A percentile compares a stretch with the other conserved stretches of the same genome.
Evolutionary conservation across 2,329 filamentous ascomycete species (phyloP).

Genomic region (Cadophora sp.): DNA sequence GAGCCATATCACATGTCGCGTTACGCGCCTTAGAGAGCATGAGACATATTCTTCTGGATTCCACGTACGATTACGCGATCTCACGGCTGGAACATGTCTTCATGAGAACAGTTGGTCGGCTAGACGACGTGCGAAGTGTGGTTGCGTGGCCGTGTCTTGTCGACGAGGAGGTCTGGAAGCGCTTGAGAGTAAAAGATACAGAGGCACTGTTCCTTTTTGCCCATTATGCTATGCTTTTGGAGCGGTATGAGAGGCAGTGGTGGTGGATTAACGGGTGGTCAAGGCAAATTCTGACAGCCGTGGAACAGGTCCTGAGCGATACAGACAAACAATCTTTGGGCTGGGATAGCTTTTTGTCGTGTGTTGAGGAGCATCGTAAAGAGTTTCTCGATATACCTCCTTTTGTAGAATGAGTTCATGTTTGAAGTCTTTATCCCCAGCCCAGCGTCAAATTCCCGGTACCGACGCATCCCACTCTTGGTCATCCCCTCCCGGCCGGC

Average conservation of each 20-base stretch:
- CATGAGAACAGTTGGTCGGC: neutral
- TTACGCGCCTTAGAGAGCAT: neutral
- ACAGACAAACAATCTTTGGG: neutral
- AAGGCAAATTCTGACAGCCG: neutral
- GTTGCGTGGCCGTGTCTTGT: conserved; percentile 5
- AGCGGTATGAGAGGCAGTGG: conserved; percentile 6
- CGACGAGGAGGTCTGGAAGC: conserved; percentile 7
- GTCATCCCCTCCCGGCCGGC: neutral
- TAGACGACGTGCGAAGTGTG: neutral
- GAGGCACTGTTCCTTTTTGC: neutral
- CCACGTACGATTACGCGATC: neutral
- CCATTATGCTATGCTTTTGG: conserved; percentile 12
- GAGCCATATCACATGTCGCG: neutral
- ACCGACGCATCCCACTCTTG: neutral
- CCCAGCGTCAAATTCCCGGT: too few species aligned
- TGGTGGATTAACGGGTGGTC: conserved; percentile 18
- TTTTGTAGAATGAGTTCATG: neutral
- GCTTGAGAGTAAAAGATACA: neutral
- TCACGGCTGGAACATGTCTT: neutral
- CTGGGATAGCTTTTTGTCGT: neutral
- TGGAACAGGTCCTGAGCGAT: neutral
- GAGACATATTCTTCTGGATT: neutral
- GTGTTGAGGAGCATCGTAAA: neutral
- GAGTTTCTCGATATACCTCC: neutral
- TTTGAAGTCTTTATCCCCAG: neutral